Evolutionary conservation across 306 rosid species (phyloP).

Genomic region (Cicer pinnatifidum): DNA sequence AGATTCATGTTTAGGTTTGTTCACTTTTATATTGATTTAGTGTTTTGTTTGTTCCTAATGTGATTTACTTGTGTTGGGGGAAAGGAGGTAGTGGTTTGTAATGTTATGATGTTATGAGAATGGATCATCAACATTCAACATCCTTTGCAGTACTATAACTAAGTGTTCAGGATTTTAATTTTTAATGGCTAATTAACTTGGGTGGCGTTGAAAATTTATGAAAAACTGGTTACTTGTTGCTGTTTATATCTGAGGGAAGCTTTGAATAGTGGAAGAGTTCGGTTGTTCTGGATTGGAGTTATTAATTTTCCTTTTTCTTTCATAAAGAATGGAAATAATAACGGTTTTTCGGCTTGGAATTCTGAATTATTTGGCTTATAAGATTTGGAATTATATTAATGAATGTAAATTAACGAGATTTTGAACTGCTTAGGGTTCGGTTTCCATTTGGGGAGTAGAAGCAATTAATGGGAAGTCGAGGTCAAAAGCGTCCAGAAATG

Average conservation of each 20-base stretch:
- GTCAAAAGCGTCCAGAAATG: constrained; percentile 85
- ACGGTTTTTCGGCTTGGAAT: background rate
- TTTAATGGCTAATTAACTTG: constrained; percentile 21
- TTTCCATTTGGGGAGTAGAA: constrained; percentile 43
- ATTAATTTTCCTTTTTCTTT: constrained; percentile 29
- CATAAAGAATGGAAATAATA: background rate
- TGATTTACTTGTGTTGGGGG: constrained; percentile 17
- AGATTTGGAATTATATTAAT: constrained; percentile 33
- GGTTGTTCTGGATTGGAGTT: constrained; percentile 44
- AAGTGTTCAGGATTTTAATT: constrained; percentile 37
- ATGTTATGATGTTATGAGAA: constrained; percentile 29
- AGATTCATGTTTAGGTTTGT: constrained; percentile 36
- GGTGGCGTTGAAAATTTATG: constrained; percentile 41
- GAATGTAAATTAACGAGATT: constrained; percentile 37
- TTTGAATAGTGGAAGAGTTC: constrained; percentile 19
- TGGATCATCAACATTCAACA: constrained; percentile 27
- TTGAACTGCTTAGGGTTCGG: constrained; percentile 51
- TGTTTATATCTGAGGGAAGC: constrained; percentile 19
- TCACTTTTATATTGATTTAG: constrained; percentile 37
- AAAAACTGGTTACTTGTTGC: constrained; percentile 15
- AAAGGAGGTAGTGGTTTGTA: constrained; percentile 14
- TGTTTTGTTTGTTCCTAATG: constrained; percentile 9
- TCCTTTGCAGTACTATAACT: background rate
- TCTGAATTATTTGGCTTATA: constrained; percentile 10
- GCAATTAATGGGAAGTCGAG: constrained; percentile 79